phyloP scores from a whole-genome alignment of 2,329 filamentous ascomycete species.

The Thelonectria blattea region DNA sequence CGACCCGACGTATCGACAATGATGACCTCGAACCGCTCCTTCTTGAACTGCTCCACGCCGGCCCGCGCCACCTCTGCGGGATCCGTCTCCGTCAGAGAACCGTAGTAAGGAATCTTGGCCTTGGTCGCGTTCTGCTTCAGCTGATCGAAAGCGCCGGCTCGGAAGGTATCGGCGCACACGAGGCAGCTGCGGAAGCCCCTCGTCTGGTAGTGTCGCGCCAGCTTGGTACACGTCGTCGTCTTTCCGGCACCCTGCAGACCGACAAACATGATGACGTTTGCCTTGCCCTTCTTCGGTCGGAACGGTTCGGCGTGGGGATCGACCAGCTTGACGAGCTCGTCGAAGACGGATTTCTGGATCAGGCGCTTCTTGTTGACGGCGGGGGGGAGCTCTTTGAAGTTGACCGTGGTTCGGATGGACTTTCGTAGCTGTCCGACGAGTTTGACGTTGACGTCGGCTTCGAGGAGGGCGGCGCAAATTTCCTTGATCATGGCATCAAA shows the following conservation, averaged over 20 bases:
- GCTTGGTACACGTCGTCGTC: constrained; percentile 97
- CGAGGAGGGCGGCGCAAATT: constrained; percentile 92
- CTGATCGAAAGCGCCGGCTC: constrained; percentile 97
- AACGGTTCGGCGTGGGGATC: constrained; percentile 95
- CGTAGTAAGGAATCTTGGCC: constrained; percentile 98
- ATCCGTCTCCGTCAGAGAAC: constrained; percentile 94
- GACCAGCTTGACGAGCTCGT: constrained; percentile 93
- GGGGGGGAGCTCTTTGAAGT: constrained; percentile 90
- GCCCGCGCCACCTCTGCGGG: constrained; percentile 92
- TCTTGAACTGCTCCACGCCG: constrained; percentile 98
- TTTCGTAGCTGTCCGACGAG: constrained; percentile 91
- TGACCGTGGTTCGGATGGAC: constrained; percentile 88
- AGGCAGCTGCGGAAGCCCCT: constrained; percentile 91
- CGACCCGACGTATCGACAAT: constrained; percentile 97
- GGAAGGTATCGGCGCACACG: constrained; percentile 97
- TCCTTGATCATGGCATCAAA: constrained; percentile 99
- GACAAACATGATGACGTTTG: constrained; percentile 99
- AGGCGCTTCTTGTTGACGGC: constrained; percentile 98
- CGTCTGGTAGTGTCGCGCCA: constrained; percentile 92
- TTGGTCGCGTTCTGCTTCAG: constrained; percentile 99
- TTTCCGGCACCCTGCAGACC: constrained; percentile 97
- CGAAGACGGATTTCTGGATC: constrained; percentile 97
- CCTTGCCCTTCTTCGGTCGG: constrained; percentile 94
- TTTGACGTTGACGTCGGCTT: constrained; percentile 96
- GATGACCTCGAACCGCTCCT: constrained; percentile 97